These are phyloP conservation scores for Domatiomyces globalis DNA, from an alignment of 2,329 filamentous ascomycete genomes.

Conservation along the genomic window DNA sequence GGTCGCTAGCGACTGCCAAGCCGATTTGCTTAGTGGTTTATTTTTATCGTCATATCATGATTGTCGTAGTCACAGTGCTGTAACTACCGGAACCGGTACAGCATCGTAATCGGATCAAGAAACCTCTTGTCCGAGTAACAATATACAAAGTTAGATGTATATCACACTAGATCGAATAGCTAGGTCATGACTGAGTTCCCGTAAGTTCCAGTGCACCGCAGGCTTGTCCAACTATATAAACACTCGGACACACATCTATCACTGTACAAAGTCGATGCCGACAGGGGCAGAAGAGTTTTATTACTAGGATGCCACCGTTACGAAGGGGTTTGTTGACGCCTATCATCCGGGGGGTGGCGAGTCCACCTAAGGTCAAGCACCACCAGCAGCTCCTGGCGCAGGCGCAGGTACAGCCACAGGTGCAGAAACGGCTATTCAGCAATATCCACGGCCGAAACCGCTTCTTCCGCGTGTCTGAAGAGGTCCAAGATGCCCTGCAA, in stretches of 20 bases:
- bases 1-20: too few relatives aligned
- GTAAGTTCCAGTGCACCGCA: too few relatives aligned
- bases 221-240: too few relatives aligned
- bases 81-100: neutral
- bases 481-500: conserved; percentile 63
- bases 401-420: neutral
- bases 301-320: neutral
- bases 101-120: neutral
- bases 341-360: too few relatives aligned
- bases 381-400: neutral
- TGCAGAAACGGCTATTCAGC: neutral
- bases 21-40: too few relatives aligned
- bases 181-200: too few relatives aligned
- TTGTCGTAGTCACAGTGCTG: too few relatives aligned
- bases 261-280: neutral
- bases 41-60: too few relatives aligned
- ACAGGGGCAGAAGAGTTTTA: neutral
- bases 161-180: too few relatives aligned
- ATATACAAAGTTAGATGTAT: too few relatives aligned
- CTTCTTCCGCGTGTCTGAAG: conserved; percentile 61
- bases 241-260: neutral
- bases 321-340: neutral
- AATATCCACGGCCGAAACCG: conserved; percentile 2
- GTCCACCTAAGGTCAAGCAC: too few relatives aligned
- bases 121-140: too few relatives aligned